A percentile compares a stretch with the other conserved stretches of the same genome.
Evolutionary conservation across 257 asterid genomes (phyloP).

Genomic region (Orobanche coerulescens): DNA sequence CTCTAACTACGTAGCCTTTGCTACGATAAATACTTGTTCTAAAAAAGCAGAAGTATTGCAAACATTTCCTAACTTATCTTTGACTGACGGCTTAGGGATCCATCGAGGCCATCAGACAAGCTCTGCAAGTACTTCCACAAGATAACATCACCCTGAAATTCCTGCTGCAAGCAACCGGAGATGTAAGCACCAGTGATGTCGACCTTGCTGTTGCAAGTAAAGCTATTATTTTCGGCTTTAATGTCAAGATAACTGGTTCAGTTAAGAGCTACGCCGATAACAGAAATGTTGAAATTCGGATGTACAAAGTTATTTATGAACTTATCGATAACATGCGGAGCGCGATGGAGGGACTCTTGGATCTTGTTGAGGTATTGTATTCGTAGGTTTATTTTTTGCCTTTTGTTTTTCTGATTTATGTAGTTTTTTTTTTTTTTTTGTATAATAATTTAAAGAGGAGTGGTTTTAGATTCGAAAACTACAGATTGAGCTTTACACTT

Average conservation of each 20-base stretch:
- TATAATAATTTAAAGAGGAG: too few species aligned
- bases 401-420: not conserved
- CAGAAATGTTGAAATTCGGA: slow-evolving; percentile 64
- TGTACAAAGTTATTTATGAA: slow-evolving; percentile 77
- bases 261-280: slow-evolving; percentile 67
- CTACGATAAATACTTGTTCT: not conserved
- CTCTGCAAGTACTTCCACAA: slow-evolving; percentile 90
- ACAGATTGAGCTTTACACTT: not conserved
- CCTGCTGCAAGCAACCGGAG: slow-evolving; percentile 84
- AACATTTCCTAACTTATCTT: not conserved
- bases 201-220: slow-evolving; percentile 91
- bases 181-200: slow-evolving; percentile 73
- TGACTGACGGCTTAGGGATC: slow-evolving; percentile 56
- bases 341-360: slow-evolving; percentile 95
- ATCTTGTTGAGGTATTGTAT: slow-evolving; percentile 60
- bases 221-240: slow-evolving; percentile 82
- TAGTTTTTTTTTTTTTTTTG: too few species aligned
- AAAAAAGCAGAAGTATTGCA: not conserved
- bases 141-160: slow-evolving; percentile 84
- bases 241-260: slow-evolving; percentile 68
- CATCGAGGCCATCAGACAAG: slow-evolving; percentile 80
- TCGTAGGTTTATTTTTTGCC: slow-evolving; percentile 12
- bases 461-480: not conserved
- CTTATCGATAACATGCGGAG: slow-evolving; percentile 82
- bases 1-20: not conserved